phyloP scores from a whole-genome alignment of 352 stramenopile genomes.

The Paralagenidium karlingii region DNA sequence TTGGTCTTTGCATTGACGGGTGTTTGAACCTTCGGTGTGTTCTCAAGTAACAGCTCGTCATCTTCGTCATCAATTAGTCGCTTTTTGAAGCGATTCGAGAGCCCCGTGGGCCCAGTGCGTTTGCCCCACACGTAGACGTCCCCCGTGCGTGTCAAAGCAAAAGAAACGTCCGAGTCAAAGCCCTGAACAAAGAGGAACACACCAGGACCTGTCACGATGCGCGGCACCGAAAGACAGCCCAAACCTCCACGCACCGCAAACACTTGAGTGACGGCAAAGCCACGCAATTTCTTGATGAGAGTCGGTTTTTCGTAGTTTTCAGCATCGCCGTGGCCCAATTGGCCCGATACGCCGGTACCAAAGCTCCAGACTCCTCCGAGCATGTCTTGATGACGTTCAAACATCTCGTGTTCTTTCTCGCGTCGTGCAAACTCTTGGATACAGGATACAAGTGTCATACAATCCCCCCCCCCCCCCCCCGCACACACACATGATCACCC shows the following conservation, averaged over 20 bases:
- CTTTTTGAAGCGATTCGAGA: constrained; percentile 13
- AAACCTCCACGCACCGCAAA: constrained; percentile 32
- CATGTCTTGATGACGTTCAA: constrained; percentile 64
- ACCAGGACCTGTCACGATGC: no score
- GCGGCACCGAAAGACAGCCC: neutral
- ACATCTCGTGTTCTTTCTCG: constrained; percentile 48
- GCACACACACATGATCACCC: no score
- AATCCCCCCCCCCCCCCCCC: no score
- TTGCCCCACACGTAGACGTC: constrained; percentile 80
- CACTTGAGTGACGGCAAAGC: constrained; percentile 50
- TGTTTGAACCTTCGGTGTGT: neutral
- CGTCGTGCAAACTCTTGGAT: constrained; percentile 35
- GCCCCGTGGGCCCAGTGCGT: constrained; percentile 33
- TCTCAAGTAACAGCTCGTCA: no score
- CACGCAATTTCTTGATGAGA: constrained; percentile 61
- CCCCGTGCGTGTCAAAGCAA: constrained; percentile 46
- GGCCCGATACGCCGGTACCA: constrained; percentile 50
- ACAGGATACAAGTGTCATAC: neutral
- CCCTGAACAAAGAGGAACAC: constrained; percentile 15
- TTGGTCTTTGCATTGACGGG: constrained; percentile 1
- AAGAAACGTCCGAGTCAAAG: constrained; percentile 73
- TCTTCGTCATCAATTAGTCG: no score
- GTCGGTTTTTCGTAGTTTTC: constrained; percentile 33
- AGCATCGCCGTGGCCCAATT: constrained; percentile 60
- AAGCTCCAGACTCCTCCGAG: constrained; percentile 76